phyloP scores from a whole-genome alignment of 1,284 basidiomycete genomes.

The Schizophyllum amplum region DNA sequence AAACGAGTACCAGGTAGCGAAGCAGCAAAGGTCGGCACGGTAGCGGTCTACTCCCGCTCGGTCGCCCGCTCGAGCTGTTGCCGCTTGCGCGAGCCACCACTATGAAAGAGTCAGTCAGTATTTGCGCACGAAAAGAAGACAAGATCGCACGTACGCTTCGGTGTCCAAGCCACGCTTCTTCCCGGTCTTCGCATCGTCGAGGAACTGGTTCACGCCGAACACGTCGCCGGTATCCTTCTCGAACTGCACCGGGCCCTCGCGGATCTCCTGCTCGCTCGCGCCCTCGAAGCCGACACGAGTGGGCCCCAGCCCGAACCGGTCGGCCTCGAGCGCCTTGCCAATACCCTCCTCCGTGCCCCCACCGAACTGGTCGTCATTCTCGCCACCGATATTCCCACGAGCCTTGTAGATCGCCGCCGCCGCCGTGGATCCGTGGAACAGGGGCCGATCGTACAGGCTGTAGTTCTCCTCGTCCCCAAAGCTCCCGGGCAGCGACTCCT shows the following conservation, averaged over 20 bases:
- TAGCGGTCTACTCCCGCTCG: slow-evolving; percentile 37
- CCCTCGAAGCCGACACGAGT: slow-evolving; percentile 86
- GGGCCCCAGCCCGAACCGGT: slow-evolving; percentile 90
- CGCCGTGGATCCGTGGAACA: slow-evolving; percentile 94
- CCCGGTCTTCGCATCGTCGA: slow-evolving; percentile 94
- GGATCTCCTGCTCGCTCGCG: slow-evolving; percentile 70
- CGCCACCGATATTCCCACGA: slow-evolving; percentile 73
- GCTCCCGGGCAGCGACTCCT: slow-evolving; percentile 73
- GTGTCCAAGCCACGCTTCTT: slow-evolving; percentile 85
- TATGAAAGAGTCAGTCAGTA: slow-evolving; percentile 20
- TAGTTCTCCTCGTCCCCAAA: slow-evolving; percentile 94
- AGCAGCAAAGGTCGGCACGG: too few species aligned
- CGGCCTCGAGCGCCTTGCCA: slow-evolving; percentile 82
- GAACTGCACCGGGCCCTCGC: slow-evolving; percentile 96
- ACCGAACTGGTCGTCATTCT: slow-evolving; percentile 85
- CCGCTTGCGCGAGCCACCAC: slow-evolving; percentile 59
- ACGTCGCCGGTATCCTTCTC: slow-evolving; percentile 97
- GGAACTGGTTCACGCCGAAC: slow-evolving; percentile 96
- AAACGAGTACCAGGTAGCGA: too few species aligned
- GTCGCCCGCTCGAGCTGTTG: slow-evolving; percentile 64
- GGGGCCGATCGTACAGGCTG: slow-evolving; percentile 89
- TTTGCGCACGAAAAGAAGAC: slow-evolving; percentile 1
- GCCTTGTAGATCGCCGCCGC: slow-evolving; percentile 98
- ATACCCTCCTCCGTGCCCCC: slow-evolving; percentile 95
- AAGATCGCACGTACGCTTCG: slow-evolving; percentile 44